A percentile compares a stretch with the other conserved stretches of the same genome.
Conservation (phyloP, 164 flowering plant species). For the Tetrastigma voinierianum region DNA sequence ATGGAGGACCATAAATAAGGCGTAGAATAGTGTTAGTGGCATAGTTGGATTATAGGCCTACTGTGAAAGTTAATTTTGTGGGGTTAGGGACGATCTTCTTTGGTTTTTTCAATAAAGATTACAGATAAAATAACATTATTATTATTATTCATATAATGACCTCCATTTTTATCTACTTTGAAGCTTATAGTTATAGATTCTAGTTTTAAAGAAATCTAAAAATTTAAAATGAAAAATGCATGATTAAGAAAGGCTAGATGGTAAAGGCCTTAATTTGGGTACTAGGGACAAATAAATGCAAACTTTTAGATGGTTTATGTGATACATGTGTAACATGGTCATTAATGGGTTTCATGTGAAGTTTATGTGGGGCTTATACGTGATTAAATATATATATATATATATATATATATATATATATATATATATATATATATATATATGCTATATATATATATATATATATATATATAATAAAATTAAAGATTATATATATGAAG, state of each 20-base stretch:
- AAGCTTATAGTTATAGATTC: no score
- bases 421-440: no score
- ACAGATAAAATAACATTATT: not conserved
- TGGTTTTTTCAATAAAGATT: constrained; percentile 5
- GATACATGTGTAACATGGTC: not conserved
- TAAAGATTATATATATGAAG: no score
- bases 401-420: no score
- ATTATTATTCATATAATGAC: not conserved
- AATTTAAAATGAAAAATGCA: constrained; percentile 5
- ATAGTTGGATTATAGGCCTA: not conserved
- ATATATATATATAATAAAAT: no score
- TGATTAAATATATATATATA: constrained; percentile 3
- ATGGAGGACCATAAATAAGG: not conserved
- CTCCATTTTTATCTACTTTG: no score
- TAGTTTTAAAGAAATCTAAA: not conserved
- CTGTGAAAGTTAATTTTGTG: not conserved
- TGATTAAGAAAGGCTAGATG: not conserved
- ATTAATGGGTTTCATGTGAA: constrained; percentile 21
- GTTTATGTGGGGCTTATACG: constrained; percentile 1
- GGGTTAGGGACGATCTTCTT: not conserved
- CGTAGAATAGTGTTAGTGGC: not conserved
- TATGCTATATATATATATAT: no score
- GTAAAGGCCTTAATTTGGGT: not conserved
- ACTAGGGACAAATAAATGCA: not conserved
- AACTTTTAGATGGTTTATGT: constrained; percentile 2